Percentiles rank a stretch among this genome's conserved stretches.
These are phyloP conservation scores for Saccharomyces pastorianus DNA, from an alignment of 1,139 yeast species.

Conservation along the genomic window DNA sequence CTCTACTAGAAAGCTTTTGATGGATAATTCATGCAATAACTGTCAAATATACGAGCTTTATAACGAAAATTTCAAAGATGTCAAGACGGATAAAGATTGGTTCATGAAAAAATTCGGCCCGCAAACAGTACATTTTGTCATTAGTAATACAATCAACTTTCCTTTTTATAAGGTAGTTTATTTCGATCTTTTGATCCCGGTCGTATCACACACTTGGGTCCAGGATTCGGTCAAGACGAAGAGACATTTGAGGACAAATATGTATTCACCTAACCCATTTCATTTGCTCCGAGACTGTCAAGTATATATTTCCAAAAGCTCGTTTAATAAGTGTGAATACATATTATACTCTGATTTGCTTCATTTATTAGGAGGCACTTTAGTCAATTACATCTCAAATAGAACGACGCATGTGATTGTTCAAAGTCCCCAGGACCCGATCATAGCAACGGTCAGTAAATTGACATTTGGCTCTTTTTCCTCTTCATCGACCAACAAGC, in stretches of 20 bases:
- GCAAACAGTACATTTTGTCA: slow-evolving; percentile 40
- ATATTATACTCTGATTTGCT: slow-evolving; percentile 51
- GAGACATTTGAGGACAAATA: slow-evolving; percentile 42
- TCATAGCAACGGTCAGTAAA: slow-evolving; percentile 33
- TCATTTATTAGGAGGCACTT: slow-evolving; percentile 68
- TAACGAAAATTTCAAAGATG: not conserved
- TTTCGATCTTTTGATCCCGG: slow-evolving; percentile 53
- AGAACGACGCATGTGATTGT: slow-evolving; percentile 76
- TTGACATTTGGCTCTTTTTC: slow-evolving; percentile 1
- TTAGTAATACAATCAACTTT: slow-evolving; percentile 48
- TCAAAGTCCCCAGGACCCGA: slow-evolving; percentile 43
- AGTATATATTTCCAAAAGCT: slow-evolving; percentile 53
- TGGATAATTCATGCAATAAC: not conserved
- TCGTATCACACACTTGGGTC: slow-evolving; percentile 62
- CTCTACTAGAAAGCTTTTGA: not conserved
- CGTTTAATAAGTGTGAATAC: slow-evolving; percentile 54
- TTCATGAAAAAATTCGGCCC: slow-evolving; percentile 6
- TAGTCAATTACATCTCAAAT: slow-evolving; percentile 52
- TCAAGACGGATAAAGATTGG: not conserved
- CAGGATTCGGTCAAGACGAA: slow-evolving; percentile 39
- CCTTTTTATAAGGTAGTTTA: slow-evolving; percentile 45
- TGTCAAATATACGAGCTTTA: not conserved
- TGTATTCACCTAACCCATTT: slow-evolving; percentile 58
- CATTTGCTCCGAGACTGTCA: slow-evolving; percentile 55
- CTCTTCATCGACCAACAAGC: slow-evolving; percentile 29